Conservation (phyloP, 495 filamentous ascomycete species). For the Astrothelium macrocarpum region DNA sequence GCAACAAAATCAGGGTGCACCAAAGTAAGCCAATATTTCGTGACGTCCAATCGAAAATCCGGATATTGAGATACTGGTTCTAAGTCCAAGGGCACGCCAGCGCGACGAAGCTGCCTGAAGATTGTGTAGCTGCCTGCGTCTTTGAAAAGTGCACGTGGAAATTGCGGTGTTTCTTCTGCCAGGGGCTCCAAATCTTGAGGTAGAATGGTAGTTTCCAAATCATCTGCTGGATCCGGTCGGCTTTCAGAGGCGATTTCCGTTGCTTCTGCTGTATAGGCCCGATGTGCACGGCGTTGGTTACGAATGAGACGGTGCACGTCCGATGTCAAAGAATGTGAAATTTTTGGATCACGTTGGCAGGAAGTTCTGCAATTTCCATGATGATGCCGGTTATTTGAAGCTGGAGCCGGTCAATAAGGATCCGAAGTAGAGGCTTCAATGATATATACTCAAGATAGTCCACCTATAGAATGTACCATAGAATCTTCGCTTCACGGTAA, state of each 20-base stretch:
- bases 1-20: neutral
- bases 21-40: neutral
- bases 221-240: neutral
- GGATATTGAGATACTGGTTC: neutral
- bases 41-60: neutral
- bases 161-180: neutral
- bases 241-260: neutral
- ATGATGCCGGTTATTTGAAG: neutral
- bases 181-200: neutral
- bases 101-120: neutral
- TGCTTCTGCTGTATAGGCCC: neutral
- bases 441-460: constrained; percentile 10
- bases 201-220: neutral
- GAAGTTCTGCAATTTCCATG: neutral
- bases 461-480: constrained; percentile 21
- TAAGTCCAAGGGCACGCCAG: neutral
- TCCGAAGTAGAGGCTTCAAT: neutral
- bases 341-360: neutral
- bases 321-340: neutral
- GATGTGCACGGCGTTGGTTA: neutral
- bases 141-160: neutral
- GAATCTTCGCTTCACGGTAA: constrained; percentile 9
- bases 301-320: neutral
- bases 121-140: neutral
- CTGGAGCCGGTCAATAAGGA: neutral